These are phyloP conservation scores for Trametes cinnabarina DNA, from an alignment of 768 basidiomycete species.

Conservation along the genomic window DNA sequence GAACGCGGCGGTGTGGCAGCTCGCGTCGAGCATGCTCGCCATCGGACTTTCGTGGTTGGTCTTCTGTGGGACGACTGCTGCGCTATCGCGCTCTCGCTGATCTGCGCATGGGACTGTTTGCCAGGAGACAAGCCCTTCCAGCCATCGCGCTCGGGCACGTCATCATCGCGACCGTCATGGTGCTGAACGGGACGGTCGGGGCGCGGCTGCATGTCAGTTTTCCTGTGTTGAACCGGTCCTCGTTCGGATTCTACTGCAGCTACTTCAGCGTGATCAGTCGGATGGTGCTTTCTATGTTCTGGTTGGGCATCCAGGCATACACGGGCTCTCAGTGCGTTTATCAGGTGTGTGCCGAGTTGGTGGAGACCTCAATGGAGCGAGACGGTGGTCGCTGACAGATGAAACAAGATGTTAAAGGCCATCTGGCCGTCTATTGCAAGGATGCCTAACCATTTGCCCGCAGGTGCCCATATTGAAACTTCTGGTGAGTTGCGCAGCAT, in stretches of 20 bases:
- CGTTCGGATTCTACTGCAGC: conserved; percentile 87
- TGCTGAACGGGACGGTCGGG: conserved; percentile 76
- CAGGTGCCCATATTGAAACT: conserved; percentile 58
- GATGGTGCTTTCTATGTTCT: conserved; percentile 76
- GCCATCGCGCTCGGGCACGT: conserved; percentile 72
- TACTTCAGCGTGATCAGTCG: conserved; percentile 83
- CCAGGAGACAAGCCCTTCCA: conserved; percentile 61
- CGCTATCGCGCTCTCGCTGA: too few relatives aligned
- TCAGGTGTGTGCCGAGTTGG: conserved; percentile 34
- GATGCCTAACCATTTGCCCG: conserved; percentile 63
- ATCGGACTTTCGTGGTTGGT: conserved; percentile 67
- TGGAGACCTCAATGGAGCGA: too few relatives aligned
- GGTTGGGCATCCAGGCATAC: conserved; percentile 70
- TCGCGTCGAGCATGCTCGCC: conserved; percentile 76
- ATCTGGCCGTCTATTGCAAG: conserved; percentile 74
- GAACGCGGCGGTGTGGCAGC: conserved; percentile 43
- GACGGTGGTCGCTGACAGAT: too few relatives aligned
- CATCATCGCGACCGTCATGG: conserved; percentile 70
- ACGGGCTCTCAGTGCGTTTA: conserved; percentile 70
- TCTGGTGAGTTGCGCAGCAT: conserved; percentile 36
- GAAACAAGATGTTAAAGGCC: conserved; percentile 60
- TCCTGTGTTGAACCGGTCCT: conserved; percentile 76
- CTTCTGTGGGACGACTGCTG: background rate
- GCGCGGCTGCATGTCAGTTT: conserved; percentile 77
- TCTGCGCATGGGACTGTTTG: too few relatives aligned